Evolutionary conservation across 805 yeast species (phyloP).

Genomic region (Wickerhamiella brachini): DNA sequence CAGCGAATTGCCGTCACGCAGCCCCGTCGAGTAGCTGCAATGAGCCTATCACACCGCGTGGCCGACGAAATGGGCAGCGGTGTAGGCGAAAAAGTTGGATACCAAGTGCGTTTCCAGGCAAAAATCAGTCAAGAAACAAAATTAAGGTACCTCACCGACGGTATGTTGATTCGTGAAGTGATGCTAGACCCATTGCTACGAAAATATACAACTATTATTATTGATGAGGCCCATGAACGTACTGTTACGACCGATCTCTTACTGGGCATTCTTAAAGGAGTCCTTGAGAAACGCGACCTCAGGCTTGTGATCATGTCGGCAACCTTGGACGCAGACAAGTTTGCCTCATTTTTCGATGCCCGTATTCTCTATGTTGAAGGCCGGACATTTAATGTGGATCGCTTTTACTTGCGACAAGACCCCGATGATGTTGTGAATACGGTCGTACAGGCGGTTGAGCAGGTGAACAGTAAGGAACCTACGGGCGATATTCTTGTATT

Average conservation of each 20-base stretch:
- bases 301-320: conserved; percentile 88
- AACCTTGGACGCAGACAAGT: conserved; percentile 80
- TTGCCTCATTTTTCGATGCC: conserved; percentile 63
- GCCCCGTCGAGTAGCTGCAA: conserved; percentile 96
- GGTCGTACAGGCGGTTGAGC: conserved; percentile 57
- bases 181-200: conserved; percentile 56
- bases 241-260: conserved; percentile 82
- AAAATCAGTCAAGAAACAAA: conserved; percentile 44
- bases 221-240: conserved; percentile 97
- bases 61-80: conserved; percentile 71
- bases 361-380: conserved; percentile 87
- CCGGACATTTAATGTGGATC: conserved; percentile 70
- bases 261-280: conserved; percentile 71
- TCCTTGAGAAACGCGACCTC: conserved; percentile 43
- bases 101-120: conserved; percentile 83
- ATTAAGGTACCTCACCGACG: conserved; percentile 84
- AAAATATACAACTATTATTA: conserved; percentile 60
- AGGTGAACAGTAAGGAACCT: conserved; percentile 64
- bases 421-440: conserved; percentile 78
- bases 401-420: conserved; percentile 47
- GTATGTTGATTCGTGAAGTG: conserved; percentile 87
- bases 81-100: conserved; percentile 77
- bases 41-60: conserved; percentile 83
- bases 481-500: conserved; percentile 88
- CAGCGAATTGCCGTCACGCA: conserved; percentile 81